Conservation (phyloP, 495 filamentous ascomycete genomes). For the Entonaema liquescens region DNA sequence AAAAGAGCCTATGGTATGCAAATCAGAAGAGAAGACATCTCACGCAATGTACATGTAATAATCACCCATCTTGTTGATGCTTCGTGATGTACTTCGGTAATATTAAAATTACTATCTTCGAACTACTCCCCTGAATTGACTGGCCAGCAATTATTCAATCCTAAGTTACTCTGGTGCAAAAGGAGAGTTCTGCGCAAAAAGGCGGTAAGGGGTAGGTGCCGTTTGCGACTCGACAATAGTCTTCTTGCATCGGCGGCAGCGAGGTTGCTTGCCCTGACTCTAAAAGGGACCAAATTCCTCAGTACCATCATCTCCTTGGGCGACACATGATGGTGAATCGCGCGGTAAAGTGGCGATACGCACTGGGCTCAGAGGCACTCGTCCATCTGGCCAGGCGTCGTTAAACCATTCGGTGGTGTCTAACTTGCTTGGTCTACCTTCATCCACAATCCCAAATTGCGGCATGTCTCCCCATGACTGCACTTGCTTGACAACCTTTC, state of each 20-base stretch:
- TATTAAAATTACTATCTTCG: not conserved
- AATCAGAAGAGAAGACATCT: not conserved
- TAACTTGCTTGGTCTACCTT: conserved; percentile 4
- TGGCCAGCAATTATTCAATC: not conserved
- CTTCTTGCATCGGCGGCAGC: conserved; percentile 1
- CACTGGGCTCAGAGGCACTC: not conserved
- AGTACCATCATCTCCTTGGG: conserved; percentile 21
- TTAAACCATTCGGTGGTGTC: not conserved
- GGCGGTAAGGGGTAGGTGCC: not conserved
- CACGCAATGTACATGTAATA: not conserved
- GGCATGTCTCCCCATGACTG: conserved; percentile 7
- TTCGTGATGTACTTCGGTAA: not conserved
- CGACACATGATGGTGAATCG: not conserved
- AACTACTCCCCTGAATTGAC: not conserved
- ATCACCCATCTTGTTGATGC: not conserved
- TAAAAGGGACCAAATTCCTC: conserved; percentile 1
- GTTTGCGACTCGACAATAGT: not conserved
- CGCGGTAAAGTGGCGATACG: not conserved
- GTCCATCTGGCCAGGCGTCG: conserved; percentile 21
- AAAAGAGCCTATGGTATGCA: not conserved
- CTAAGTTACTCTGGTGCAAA: not conserved
- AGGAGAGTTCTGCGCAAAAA: not conserved
- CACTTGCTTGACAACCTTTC: conserved; percentile 4
- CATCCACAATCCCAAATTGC: conserved; percentile 36
- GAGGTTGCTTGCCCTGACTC: not conserved